phyloP scores from a whole-genome alignment of 2,329 filamentous ascomycete species.

The Paecilomyces sp. region DNA sequence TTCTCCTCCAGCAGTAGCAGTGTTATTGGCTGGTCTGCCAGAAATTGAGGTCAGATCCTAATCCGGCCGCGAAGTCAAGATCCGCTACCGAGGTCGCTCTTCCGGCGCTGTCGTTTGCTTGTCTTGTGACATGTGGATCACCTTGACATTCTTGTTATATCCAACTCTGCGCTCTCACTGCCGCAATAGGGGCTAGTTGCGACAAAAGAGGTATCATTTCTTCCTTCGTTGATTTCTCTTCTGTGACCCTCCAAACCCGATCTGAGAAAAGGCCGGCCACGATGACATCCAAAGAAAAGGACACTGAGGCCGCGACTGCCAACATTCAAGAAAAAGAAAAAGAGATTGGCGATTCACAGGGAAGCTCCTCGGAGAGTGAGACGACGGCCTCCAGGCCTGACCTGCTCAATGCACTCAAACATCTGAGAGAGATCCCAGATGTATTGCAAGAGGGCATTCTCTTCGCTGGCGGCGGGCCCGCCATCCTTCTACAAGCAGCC shows the following conservation, averaged over 20 bases:
- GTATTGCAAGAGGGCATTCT: slow-evolving; percentile 29
- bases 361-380: neutral
- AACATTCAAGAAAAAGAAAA: slow-evolving; percentile 11
- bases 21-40: neutral
- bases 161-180: too few relatives aligned
- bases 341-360: neutral
- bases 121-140: too few relatives aligned
- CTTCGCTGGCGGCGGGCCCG: slow-evolving; percentile 25
- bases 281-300: too few relatives aligned
- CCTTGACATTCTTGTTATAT: too few relatives aligned
- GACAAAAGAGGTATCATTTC: too few relatives aligned
- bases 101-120: too few relatives aligned
- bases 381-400: slow-evolving; percentile 8
- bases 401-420: slow-evolving; percentile 21
- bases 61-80: neutral
- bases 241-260: too few relatives aligned
- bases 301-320: neutral
- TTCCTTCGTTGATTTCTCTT: too few relatives aligned
- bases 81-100: neutral
- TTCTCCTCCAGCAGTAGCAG: neutral
- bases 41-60: neutral
- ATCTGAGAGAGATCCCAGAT: slow-evolving; percentile 26
- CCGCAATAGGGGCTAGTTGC: too few relatives aligned
- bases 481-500: slow-evolving; percentile 27
- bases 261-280: too few relatives aligned